Conservation (phyloP, 2,329 filamentous ascomycete genomes). For the Aspergillus terreus region DNA sequence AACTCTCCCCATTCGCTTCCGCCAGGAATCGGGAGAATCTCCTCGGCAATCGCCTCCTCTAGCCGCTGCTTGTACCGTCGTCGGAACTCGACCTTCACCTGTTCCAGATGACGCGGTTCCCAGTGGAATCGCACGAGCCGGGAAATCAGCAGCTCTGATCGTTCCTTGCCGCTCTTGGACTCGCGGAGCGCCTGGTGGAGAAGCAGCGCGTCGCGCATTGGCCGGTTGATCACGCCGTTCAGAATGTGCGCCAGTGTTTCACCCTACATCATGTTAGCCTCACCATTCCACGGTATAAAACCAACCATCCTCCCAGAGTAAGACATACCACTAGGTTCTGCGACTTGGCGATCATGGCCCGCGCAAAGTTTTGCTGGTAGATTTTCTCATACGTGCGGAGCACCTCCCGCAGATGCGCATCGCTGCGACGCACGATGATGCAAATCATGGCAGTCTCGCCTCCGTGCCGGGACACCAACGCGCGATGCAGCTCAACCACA, state of each 20-base stretch:
- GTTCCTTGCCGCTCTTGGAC: constrained; percentile 65
- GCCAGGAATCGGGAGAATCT: constrained; percentile 57
- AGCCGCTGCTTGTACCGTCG: constrained; percentile 72
- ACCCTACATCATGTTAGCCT: constrained; percentile 56
- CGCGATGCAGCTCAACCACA: constrained; percentile 66
- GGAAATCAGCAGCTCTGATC: constrained; percentile 83
- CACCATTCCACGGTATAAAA: not conserved
- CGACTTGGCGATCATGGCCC: constrained; percentile 82
- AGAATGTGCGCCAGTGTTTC: constrained; percentile 93
- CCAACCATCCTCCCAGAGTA: no score
- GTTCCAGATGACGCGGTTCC: constrained; percentile 77
- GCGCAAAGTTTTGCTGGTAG: constrained; percentile 77
- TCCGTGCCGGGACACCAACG: constrained; percentile 67
- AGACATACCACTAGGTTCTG: constrained; percentile 82
- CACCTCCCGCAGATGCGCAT: constrained; percentile 76
- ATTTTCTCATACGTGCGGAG: constrained; percentile 70
- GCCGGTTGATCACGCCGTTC: constrained; percentile 93
- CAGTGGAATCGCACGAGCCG: constrained; percentile 87
- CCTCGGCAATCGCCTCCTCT: constrained; percentile 73
- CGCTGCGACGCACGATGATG: constrained; percentile 76
- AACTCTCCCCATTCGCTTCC: constrained; percentile 68
- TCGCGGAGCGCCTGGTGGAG: constrained; percentile 84
- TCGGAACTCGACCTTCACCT: constrained; percentile 74
- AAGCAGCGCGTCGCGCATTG: constrained; percentile 86
- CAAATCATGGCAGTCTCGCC: constrained; percentile 85